phyloP scores from a whole-genome alignment of 495 filamentous ascomycete species.

The Pseudomonodictys pantanalensis region DNA sequence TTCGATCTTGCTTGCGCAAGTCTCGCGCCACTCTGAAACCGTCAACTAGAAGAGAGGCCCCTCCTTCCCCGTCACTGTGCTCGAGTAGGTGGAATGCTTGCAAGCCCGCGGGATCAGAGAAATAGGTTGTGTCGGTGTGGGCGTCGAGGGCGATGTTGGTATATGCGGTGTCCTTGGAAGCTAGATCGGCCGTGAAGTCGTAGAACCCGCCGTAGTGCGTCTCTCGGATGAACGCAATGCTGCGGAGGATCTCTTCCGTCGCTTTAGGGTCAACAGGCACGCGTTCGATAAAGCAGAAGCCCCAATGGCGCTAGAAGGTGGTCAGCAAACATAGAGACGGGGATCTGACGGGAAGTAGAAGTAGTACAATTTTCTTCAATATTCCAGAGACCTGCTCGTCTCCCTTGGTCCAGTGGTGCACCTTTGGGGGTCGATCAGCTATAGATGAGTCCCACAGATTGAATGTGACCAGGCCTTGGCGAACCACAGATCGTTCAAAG shows the following conservation, averaged over 20 bases:
- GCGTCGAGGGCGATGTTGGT: constrained; percentile 70
- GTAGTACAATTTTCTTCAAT: no score
- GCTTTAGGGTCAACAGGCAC: constrained; percentile 58
- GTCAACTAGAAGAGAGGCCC: constrained; percentile 75
- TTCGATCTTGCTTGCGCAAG: constrained; percentile 49
- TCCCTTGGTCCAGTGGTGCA: neutral
- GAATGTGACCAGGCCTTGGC: constrained; percentile 22
- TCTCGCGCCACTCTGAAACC: constrained; percentile 68
- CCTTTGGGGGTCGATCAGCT: neutral
- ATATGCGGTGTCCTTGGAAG: constrained; percentile 90
- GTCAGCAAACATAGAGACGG: constrained; percentile 1
- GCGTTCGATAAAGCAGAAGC: constrained; percentile 68
- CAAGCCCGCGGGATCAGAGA: constrained; percentile 81
- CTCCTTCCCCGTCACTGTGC: constrained; percentile 65
- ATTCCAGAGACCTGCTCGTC: neutral
- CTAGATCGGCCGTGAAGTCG: constrained; percentile 86
- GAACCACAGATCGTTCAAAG: neutral
- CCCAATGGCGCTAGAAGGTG: constrained; percentile 49
- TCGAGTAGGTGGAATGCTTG: constrained; percentile 88
- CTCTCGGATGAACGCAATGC: constrained; percentile 75
- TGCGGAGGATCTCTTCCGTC: constrained; percentile 68
- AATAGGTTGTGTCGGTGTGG: constrained; percentile 94
- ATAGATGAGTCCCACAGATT: constrained; percentile 5
- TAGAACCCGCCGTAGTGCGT: constrained; percentile 96
- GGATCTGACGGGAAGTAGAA: no score